Evolutionary conservation across 441 rosid genomes (phyloP).

Genomic region (Isatis lusitanica): DNA sequence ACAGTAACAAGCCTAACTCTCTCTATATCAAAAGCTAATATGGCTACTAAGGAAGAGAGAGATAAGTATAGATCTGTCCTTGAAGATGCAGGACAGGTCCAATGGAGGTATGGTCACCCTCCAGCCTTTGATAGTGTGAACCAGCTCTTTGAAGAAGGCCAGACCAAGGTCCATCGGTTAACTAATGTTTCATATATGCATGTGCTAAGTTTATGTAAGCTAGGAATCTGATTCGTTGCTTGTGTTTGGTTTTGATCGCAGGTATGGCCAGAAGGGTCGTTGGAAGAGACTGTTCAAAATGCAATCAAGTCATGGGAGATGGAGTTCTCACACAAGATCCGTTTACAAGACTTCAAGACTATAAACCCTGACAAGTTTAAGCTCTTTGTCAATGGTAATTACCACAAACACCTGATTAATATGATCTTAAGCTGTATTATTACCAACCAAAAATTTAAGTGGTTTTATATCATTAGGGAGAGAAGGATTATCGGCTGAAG

Average conservation of each 20-base stretch:
- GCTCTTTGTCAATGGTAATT: conserved; percentile 69
- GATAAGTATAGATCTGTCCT: conserved; percentile 57
- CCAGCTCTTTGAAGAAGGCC: conserved; percentile 74
- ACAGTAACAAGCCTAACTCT: conserved; percentile 1
- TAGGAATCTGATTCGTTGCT: not conserved
- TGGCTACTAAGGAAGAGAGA: conserved; percentile 30
- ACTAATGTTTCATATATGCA: not conserved
- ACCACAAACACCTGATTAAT: not conserved
- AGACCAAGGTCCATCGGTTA: conserved; percentile 39
- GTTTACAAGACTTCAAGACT: conserved; percentile 63
- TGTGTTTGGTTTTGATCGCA: conserved; percentile 21
- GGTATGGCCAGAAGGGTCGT: conserved; percentile 75
- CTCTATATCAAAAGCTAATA: conserved; percentile 22
- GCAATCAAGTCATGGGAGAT: conserved; percentile 85
- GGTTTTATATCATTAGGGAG: conserved; percentile 41
- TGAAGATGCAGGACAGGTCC: conserved; percentile 34
- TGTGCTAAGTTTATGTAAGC: not conserved
- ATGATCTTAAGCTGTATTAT: not conserved
- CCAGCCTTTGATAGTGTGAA: conserved; percentile 58
- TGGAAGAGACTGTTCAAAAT: conserved; percentile 76
- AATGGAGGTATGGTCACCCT: conserved; percentile 72
- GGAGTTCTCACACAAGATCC: conserved; percentile 80
- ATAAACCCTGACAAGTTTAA: conserved; percentile 67
- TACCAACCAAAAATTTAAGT: not conserved
- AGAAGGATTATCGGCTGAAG: conserved; percentile 68